Base-by-base conservation (phyloP, 75 land plant genomes). In the Cupressus sempervirens region DNA sequence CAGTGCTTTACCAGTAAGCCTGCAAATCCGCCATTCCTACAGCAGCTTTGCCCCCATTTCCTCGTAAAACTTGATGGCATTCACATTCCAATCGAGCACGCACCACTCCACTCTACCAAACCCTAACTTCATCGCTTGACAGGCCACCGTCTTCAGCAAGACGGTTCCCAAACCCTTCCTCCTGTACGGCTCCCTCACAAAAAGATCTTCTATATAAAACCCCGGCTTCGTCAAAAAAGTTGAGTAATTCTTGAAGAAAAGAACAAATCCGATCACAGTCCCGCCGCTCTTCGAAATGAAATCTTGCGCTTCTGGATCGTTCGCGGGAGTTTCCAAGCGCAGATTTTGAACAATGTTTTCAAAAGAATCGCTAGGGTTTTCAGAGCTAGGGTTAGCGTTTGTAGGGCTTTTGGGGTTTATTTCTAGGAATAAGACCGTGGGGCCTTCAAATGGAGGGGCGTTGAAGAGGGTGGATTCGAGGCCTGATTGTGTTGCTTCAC, bases 161-260 rank as follows among this genome's bases (percentile, higher is more conserved):
- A 96, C 86, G 76, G 76, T 88, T 74, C 99, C 99, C 74, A 94
- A 82, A 50, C 99, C 99, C 80, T 83, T 90, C 85, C 95, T 88
- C 86, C 98, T 84, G 84, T 90, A 97, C 29, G 92, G 89, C 93
- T 92, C 93, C 85, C 99, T 85, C 89, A 97, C 95, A 56, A 92
- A 97, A 68, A 97, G 14, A 52, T 97, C 99, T 93, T 96, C 99
- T 13, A 97, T 84, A 68, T 97, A 97, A 41, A 92, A 89, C 84
- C 99, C 99, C 13, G 95, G 94, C 87, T 96, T 96, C 72, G 91
- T 93, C 88, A 94, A 32, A 80, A 96, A 97, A 14, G 95, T 88
- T 80, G 98, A 97, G 90, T 94, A 97, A 76, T 96, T 97, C 12
- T 92, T 96, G 89, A 97, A 96, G 85, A 96, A 96, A 32, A 97